Evolutionary conservation across 2,329 filamentous ascomycete genomes (phyloP).

Genomic region (Pseudogymnoascus sp.): DNA sequence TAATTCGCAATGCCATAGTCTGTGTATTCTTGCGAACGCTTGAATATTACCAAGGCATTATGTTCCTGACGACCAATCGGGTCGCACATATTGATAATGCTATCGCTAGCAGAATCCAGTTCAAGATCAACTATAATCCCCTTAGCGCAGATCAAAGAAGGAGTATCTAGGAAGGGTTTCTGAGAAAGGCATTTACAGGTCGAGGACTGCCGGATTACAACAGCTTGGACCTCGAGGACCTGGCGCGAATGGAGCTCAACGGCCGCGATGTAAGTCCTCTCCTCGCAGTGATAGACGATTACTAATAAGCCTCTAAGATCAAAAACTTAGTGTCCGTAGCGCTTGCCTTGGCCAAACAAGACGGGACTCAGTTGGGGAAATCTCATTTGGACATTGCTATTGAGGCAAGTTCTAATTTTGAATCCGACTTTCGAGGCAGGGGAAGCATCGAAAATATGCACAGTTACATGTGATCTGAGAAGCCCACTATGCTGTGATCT

Average conservation of each 20-base stretch:
- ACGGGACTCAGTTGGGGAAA: too few relatives aligned
- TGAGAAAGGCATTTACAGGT: conserved; percentile 12
- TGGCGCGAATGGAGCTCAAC: conserved; percentile 16
- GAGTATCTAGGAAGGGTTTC: conserved; percentile 12
- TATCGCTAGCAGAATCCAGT: conserved; percentile 14
- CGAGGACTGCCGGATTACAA: conserved; percentile 16
- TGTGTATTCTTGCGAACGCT: conserved; percentile 24
- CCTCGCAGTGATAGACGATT: too few relatives aligned
- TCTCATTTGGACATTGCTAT: not conserved
- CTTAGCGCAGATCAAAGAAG: conserved; percentile 11
- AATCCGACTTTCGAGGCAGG: too few relatives aligned
- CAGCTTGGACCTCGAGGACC: conserved; percentile 14
- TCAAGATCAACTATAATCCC: conserved; percentile 16
- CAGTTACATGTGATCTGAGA: too few relatives aligned
- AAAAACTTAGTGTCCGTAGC: too few relatives aligned
- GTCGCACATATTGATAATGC: conserved; percentile 12
- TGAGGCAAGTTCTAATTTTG: too few relatives aligned
- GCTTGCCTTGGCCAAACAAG: too few relatives aligned
- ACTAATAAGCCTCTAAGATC: too few relatives aligned
- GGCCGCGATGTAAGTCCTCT: conserved; percentile 4
- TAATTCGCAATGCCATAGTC: too few relatives aligned
- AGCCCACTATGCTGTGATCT: too few relatives aligned
- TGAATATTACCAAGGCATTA: conserved; percentile 31
- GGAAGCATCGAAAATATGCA: too few relatives aligned
- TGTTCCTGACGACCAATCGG: conserved; percentile 32